Evolutionary conservation across 805 yeast species (phyloP).

Genomic region (Starmera quercuum): DNA sequence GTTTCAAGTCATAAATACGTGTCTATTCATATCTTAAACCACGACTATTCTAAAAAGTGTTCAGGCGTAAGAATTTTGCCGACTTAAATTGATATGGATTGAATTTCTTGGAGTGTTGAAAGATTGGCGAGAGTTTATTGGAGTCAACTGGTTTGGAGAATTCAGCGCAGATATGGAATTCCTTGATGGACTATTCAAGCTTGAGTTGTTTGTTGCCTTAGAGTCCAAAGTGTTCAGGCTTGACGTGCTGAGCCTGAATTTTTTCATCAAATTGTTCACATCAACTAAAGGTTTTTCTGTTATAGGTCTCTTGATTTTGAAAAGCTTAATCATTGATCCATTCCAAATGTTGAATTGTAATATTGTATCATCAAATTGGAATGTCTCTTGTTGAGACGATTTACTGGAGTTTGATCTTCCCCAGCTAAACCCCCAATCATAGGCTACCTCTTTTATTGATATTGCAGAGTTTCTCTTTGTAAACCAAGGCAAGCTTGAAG

Average conservation of each 20-base stretch:
- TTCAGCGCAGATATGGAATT: conserved; percentile 6
- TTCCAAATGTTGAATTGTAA: conserved; percentile 44
- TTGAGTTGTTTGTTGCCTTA: not conserved
- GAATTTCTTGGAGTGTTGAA: conserved; percentile 20
- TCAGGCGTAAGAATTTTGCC: conserved; percentile 7
- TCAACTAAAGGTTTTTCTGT: conserved; percentile 34
- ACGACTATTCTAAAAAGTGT: no score
- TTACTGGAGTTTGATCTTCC: conserved; percentile 4
- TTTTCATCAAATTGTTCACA: conserved; percentile 30
- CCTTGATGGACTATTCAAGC: conserved; percentile 5
- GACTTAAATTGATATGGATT: conserved; percentile 11
- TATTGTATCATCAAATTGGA: conserved; percentile 20
- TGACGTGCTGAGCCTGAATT: conserved; percentile 25
- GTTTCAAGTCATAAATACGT: no score
- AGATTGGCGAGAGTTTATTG: conserved; percentile 20
- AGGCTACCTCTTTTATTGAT: conserved; percentile 25
- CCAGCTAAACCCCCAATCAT: conserved; percentile 29
- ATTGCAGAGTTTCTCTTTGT: conserved; percentile 14
- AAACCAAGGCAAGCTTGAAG: conserved; percentile 14
- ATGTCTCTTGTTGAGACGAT: conserved; percentile 10
- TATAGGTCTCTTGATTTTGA: conserved; percentile 35
- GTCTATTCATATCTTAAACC: no score
- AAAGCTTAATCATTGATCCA: conserved; percentile 40
- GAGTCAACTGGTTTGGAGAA: conserved; percentile 19
- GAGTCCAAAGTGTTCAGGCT: conserved; percentile 14